Base-by-base conservation (phyloP, 495 filamentous ascomycete species). In the Aspergillus sclerotiicarbonarius region DNA sequence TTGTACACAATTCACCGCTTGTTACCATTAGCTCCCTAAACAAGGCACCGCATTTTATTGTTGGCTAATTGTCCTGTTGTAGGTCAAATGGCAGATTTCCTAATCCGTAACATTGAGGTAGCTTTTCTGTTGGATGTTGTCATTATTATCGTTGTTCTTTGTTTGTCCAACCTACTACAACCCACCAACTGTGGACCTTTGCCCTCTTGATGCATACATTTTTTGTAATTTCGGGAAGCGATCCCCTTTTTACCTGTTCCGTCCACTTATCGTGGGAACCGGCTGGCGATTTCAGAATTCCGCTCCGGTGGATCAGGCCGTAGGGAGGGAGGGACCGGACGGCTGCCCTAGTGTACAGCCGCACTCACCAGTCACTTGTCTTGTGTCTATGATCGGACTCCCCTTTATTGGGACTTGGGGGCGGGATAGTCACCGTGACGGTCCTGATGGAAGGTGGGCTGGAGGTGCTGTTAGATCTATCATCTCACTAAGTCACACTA, bases 401-500 rank as follows among this genome's bases (percentile, higher is more conserved):
- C 29, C 31, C 25, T 32, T 32, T 16, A 32, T 50, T 32, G 47
- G 31, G 47, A 50, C 21, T n/a, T 32, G 47, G 13, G 47, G 37
- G 37, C 37, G 37, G 37, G 13, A 41, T 12, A 12, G 37, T 6
- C 37, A 15, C 37, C 4, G 37, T 13, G 54, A 25, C 39, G 51
- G 48, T 25, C 25, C 25, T 41, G 52, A 63, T 56, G 63, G 59
- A 49, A 58, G 64, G 65, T 64, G 60, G 54, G 66, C 53, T 61
- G 49, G 56, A 50, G 47, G 39, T 60, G 63, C 56, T 61, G 62
- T 69, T 66, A 75, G 74, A 77, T 77, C 74, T 75, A 77, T 77
- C 72, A 74, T 73, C 73, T 74, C 65, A 71, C 68, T 70, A 71
- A 69, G 56, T 65, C 63, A 47, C 70, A 71, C 74, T 72, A 72